phyloP scores from a whole-genome alignment of 2,329 filamentous ascomycete species.

The Aspergillaceae sp. region DNA sequence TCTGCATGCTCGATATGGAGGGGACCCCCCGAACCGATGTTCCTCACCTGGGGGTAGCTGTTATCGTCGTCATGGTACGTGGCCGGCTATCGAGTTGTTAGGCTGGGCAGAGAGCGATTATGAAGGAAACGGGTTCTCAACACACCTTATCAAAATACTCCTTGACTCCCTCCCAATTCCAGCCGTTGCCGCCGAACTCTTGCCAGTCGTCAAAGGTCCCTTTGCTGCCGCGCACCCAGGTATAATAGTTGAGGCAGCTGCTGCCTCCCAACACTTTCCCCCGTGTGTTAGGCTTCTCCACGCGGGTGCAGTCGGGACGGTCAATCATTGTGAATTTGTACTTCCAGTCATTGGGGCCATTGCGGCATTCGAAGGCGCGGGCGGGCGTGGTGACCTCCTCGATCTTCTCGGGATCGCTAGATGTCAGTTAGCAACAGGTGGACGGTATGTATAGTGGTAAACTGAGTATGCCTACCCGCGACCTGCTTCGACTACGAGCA shows the following conservation, averaged over 20 bases:
- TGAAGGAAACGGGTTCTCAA: not conserved
- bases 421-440: not conserved
- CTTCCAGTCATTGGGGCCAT: constrained; percentile 48
- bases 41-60: constrained; percentile 38
- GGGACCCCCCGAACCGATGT: constrained; percentile 44
- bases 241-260: constrained; percentile 52
- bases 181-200: constrained; percentile 37
- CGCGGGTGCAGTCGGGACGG: constrained; percentile 41
- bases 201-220: constrained; percentile 45
- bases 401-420: constrained; percentile 30
- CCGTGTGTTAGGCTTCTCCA: constrained; percentile 53
- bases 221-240: constrained; percentile 50
- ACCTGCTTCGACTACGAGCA: constrained; percentile 20
- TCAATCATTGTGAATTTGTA: constrained; percentile 54
- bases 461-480: constrained; percentile 23
- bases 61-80: constrained; percentile 47
- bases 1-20: constrained; percentile 46
- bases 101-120: constrained; percentile 26
- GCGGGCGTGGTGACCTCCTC: constrained; percentile 48
- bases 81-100: constrained; percentile 32
- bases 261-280: constrained; percentile 52
- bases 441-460: not conserved
- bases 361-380: constrained; percentile 45
- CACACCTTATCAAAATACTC: constrained; percentile 29
- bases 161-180: constrained; percentile 41